Conservation (phyloP, 2,329 filamentous ascomycete genomes). For the Fonsecaea multimorphosa region DNA sequence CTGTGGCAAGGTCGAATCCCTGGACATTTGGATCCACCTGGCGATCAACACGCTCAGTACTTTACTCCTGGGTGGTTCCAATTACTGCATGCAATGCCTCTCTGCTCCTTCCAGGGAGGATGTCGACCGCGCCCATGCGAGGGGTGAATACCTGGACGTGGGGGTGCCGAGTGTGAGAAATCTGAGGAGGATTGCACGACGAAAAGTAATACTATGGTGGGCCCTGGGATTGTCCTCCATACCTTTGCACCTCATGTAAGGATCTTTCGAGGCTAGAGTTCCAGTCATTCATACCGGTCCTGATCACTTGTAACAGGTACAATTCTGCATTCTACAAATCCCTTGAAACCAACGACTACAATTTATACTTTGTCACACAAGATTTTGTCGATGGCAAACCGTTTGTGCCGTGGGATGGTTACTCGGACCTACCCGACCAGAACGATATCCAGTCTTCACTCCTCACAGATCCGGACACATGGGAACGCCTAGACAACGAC, state of each 20-base stretch:
- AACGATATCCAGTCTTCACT: constrained; percentile 6
- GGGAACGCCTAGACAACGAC: constrained; percentile 23
- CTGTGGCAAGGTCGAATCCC: constrained; percentile 26
- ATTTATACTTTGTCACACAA: constrained; percentile 32
- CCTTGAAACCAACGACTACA: constrained; percentile 37
- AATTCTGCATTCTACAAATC: constrained; percentile 43
- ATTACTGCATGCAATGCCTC: constrained; percentile 48
- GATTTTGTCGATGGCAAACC: constrained; percentile 31
- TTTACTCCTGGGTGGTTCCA: constrained; percentile 43
- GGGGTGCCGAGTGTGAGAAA: constrained; percentile 43
- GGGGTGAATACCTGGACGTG: constrained; percentile 43
- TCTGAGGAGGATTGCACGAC: constrained; percentile 30
- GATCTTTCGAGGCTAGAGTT: neutral
- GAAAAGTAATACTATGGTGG: constrained; percentile 37
- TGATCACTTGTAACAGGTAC: constrained; percentile 30
- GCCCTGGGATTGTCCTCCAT: constrained; percentile 37
- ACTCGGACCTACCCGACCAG: neutral
- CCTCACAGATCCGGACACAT: neutral
- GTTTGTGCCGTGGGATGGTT: neutral
- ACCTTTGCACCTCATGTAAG: constrained; percentile 41
- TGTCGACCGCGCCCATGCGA: constrained; percentile 43
- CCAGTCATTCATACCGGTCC: neutral
- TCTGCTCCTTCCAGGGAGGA: constrained; percentile 43
- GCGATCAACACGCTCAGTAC: constrained; percentile 47
- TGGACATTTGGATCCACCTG: constrained; percentile 42